These are phyloP conservation scores for Hirsutella minnesotensis DNA, from an alignment of 2,329 filamentous ascomycete genomes.

Conservation along the genomic window DNA sequence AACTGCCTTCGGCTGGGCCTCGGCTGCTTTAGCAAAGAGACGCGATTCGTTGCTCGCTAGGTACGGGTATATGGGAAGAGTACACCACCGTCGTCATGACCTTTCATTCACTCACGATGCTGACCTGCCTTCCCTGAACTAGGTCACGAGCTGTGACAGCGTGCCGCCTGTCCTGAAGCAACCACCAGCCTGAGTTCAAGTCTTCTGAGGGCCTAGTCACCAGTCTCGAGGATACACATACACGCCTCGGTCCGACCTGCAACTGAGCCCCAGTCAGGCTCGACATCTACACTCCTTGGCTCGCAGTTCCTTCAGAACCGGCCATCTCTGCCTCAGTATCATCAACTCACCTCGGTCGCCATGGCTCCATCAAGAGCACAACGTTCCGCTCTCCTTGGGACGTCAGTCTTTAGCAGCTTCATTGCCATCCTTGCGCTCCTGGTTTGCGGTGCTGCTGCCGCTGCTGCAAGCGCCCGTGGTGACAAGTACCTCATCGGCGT, in stretches of 20 bases:
- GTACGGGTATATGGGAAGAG: too few relatives aligned
- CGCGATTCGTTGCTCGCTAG: too few relatives aligned
- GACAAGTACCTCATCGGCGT: conserved; percentile 39
- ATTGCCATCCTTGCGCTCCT: conserved; percentile 5
- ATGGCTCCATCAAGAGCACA: background rate
- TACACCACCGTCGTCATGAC: background rate
- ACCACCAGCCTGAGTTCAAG: too few relatives aligned
- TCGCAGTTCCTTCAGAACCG: background rate
- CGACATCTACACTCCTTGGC: too few relatives aligned
- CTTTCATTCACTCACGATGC: background rate
- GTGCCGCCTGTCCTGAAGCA: background rate
- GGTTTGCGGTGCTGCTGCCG: conserved; percentile 3
- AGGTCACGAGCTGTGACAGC: background rate
- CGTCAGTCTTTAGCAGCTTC: background rate
- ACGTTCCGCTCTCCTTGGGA: background rate
- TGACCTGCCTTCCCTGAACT: background rate
- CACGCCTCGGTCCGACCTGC: too few relatives aligned
- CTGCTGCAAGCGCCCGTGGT: conserved; percentile 4
- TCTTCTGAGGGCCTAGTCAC: background rate
- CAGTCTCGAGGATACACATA: too few relatives aligned
- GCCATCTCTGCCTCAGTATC: background rate
- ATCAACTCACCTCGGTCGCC: background rate
- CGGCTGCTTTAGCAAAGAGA: too few relatives aligned
- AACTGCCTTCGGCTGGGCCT: too few relatives aligned
- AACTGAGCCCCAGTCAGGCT: too few relatives aligned